Evolutionary conservation across 257 asterid species (phyloP).

Genomic region (Lavandula angustifolia): DNA sequence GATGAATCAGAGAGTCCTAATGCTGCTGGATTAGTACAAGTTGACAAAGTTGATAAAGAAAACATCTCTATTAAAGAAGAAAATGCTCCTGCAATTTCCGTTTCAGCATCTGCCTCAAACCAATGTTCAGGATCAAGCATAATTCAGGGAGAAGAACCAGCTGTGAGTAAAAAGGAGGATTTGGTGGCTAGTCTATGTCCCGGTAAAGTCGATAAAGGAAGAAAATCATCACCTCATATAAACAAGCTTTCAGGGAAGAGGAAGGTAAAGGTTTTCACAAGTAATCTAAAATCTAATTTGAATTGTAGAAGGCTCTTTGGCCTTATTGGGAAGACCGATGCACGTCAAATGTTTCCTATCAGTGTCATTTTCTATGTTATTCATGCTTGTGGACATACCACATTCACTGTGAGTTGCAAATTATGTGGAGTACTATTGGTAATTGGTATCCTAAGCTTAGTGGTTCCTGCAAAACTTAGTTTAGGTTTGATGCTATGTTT

Average conservation of each 20-base stretch:
- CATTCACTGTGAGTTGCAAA: constrained; percentile 9
- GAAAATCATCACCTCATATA: constrained; percentile 47
- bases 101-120: constrained; percentile 44
- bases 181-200: constrained; percentile 31
- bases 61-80: constrained; percentile 38
- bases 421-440: background rate
- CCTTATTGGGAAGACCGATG: background rate
- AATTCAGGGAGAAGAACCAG: constrained; percentile 48
- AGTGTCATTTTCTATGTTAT: background rate
- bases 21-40: constrained; percentile 28
- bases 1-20: constrained; percentile 48
- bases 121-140: constrained; percentile 50
- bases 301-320: background rate
- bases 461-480: constrained; percentile 1
- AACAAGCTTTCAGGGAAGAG: constrained; percentile 56
- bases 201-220: constrained; percentile 45
- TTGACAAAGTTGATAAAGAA: constrained; percentile 36
- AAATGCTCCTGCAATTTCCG: constrained; percentile 33
- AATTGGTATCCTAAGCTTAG: constrained; percentile 4
- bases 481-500: background rate
- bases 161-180: constrained; percentile 38
- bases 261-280: constrained; percentile 60
- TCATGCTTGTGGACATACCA: constrained; percentile 28
- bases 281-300: background rate
- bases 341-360: background rate